These are phyloP conservation scores for Purshia tridentata DNA, from an alignment of 306 rosid species.

Conservation along the genomic window DNA sequence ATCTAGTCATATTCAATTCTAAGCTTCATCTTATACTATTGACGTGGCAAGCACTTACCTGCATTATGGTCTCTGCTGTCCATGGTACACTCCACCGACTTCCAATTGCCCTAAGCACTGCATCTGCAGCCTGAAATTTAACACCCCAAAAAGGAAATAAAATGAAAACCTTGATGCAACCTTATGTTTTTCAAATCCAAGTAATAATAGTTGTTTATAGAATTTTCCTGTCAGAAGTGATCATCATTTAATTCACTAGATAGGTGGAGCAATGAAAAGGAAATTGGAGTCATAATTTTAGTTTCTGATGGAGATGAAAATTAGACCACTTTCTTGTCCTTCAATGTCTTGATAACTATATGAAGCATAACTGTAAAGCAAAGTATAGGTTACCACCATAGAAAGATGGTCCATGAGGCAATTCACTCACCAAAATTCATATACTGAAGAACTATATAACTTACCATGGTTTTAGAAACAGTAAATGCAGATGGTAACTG, in stretches of 20 bases:
- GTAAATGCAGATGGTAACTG: not conserved
- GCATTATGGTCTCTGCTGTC: conserved; percentile 81
- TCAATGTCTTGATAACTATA: not conserved
- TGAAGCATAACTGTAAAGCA: not conserved
- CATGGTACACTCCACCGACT: conserved; percentile 88
- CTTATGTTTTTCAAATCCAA: not conserved
- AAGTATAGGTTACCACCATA: not conserved
- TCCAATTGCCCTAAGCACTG: conserved; percentile 51
- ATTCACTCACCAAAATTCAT: not conserved
- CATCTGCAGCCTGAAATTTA: conserved; percentile 56
- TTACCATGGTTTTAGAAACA: not conserved
- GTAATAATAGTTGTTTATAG: not conserved
- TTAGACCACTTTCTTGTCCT: not conserved
- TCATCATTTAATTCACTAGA: not conserved
- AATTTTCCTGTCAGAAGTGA: not conserved
- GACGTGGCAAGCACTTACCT: conserved; percentile 45
- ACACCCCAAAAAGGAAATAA: not conserved
- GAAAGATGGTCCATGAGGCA: not conserved
- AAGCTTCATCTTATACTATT: conserved; percentile 15
- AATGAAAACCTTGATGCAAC: conserved; percentile 12
- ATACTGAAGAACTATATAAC: not conserved
- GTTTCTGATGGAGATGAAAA: not conserved
- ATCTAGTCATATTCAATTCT: not conserved
- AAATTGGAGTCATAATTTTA: not conserved
- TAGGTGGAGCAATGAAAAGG: not conserved